Evolutionary conservation across 192 early-diverging fungal genomes (phyloP).

Genomic region (Polychytrium aggregatum): DNA sequence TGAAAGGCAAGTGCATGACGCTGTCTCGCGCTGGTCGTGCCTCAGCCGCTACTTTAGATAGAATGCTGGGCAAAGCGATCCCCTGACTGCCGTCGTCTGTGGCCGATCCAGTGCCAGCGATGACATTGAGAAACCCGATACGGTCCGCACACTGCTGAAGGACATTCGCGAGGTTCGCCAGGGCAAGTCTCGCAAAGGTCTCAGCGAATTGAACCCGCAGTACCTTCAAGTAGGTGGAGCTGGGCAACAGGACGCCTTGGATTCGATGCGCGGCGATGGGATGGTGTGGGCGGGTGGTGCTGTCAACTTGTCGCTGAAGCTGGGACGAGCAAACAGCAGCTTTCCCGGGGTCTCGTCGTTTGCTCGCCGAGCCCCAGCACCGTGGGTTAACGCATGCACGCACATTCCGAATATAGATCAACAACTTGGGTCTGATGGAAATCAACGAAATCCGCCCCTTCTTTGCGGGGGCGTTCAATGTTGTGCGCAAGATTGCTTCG

Average conservation of each 20-base stretch:
- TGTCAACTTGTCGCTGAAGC: no score
- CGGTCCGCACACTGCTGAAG: constrained; percentile 63
- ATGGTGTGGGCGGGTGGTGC: no score
- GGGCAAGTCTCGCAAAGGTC: constrained; percentile 63
- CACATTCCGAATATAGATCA: constrained; percentile 43
- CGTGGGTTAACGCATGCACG: no score
- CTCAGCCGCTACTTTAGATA: no score
- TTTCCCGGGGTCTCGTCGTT: no score
- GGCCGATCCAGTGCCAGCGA: constrained; percentile 75
- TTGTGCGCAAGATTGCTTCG: constrained; percentile 37
- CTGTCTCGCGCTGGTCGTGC: no score
- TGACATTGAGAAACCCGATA: constrained; percentile 66
- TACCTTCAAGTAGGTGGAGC: constrained; percentile 52
- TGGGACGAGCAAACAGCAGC: no score
- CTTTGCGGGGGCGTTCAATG: constrained; percentile 69
- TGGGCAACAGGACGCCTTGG: no score
- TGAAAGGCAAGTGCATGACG: constrained; percentile 60
- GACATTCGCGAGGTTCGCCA: constrained; percentile 75
- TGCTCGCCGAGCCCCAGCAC: no score
- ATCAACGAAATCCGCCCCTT: constrained; percentile 91
- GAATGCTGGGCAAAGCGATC: no score
- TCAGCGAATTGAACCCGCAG: constrained; percentile 49
- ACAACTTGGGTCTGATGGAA: constrained; percentile 75
- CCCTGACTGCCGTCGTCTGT: no score
- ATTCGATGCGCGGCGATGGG: no score